Evolutionary conservation across 169 alveolate genomes (phyloP).

Genomic region (Cryptosporidium parvum): DNA sequence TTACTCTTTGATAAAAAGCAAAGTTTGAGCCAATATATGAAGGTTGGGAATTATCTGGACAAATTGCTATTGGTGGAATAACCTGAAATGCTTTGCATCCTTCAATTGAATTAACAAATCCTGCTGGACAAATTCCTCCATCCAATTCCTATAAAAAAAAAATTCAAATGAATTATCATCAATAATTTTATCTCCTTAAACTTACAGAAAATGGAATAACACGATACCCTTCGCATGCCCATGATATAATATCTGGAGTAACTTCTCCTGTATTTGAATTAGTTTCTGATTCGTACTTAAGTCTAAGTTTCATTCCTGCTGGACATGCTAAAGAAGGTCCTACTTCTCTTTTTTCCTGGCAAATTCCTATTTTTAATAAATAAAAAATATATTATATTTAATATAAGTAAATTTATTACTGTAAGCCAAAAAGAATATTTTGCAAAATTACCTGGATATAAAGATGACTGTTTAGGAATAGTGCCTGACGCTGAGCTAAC

Average conservation of each 20-base stretch:
- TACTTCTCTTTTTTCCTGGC: slow-evolving; percentile 52
- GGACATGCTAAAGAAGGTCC: slow-evolving; percentile 72
- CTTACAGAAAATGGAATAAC: slow-evolving; percentile 71
- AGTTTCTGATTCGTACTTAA: slow-evolving; percentile 64
- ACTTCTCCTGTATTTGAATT: slow-evolving; percentile 60
- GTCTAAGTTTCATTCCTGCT: slow-evolving; percentile 55
- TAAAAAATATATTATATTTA: not conserved
- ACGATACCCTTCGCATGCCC: slow-evolving; percentile 75
- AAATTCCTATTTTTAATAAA: slow-evolving; percentile 21
- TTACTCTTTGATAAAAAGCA: slow-evolving; percentile 46
- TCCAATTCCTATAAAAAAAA: slow-evolving; percentile 5
- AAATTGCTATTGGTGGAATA: slow-evolving; percentile 58
- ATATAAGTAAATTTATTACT: not conserved
- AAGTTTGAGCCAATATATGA: slow-evolving; percentile 22
- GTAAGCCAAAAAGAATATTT: not conserved
- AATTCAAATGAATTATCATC: not conserved
- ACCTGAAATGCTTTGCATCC: slow-evolving; percentile 74
- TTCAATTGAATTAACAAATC: slow-evolving; percentile 55
- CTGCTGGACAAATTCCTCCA: slow-evolving; percentile 75
- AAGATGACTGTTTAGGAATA: slow-evolving; percentile 33
- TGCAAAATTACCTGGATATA: slow-evolving; percentile 55
- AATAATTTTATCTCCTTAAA: not conserved
- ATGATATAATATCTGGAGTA: slow-evolving; percentile 50
- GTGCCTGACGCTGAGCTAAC: slow-evolving; percentile 52
- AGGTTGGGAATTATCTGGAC: slow-evolving; percentile 55